A percentile compares a stretch with the other conserved stretches of the same genome.
Conservation (phyloP, 768 basidiomycete species). For the Strobilomyces confusus region DNA sequence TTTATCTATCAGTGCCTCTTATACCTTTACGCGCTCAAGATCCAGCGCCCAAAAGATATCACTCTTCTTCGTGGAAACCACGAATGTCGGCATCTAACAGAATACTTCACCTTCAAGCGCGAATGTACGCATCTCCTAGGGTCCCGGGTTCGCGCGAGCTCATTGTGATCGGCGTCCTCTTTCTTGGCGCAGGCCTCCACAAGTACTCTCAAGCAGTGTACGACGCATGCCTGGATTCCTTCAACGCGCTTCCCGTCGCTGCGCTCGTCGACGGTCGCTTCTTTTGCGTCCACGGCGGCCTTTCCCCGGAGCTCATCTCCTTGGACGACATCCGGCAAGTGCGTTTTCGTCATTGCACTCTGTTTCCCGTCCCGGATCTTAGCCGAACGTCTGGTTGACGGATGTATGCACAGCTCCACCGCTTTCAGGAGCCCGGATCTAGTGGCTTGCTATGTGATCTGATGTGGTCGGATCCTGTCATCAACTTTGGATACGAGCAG, state of each 20-base stretch:
- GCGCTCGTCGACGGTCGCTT: constrained; percentile 94
- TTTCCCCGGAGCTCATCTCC: constrained; percentile 80
- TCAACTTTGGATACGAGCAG: constrained; percentile 82
- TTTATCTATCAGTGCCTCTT: constrained; percentile 63
- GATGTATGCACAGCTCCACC: constrained; percentile 61
- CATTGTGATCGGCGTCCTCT: constrained; percentile 6
- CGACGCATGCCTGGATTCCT: constrained; percentile 88
- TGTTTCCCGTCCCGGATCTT: not conserved
- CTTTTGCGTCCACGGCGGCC: constrained; percentile 96
- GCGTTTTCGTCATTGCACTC: constrained; percentile 19
- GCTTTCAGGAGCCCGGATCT: constrained; percentile 92
- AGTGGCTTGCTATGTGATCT: constrained; percentile 90
- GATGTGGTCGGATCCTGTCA: constrained; percentile 93
- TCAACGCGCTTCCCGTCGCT: constrained; percentile 85
- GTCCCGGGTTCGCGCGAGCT: constrained; percentile 4
- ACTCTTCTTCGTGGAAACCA: constrained; percentile 92
- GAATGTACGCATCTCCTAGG: constrained; percentile 64
- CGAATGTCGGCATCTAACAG: constrained; percentile 94
- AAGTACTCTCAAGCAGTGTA: constrained; percentile 54
- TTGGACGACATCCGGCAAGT: constrained; percentile 73
- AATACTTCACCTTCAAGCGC: constrained; percentile 97
- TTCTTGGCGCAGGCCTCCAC: constrained; percentile 22
- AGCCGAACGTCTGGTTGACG: constrained; percentile 5
- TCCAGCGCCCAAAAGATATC: constrained; percentile 80
- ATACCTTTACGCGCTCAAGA: constrained; percentile 91